Percentiles rank a stretch among this genome's conserved stretches.
Evolutionary conservation across 2,329 filamentous ascomycete genomes (phyloP).

Genomic region (Neophaeococcomyces mojaviensis): DNA sequence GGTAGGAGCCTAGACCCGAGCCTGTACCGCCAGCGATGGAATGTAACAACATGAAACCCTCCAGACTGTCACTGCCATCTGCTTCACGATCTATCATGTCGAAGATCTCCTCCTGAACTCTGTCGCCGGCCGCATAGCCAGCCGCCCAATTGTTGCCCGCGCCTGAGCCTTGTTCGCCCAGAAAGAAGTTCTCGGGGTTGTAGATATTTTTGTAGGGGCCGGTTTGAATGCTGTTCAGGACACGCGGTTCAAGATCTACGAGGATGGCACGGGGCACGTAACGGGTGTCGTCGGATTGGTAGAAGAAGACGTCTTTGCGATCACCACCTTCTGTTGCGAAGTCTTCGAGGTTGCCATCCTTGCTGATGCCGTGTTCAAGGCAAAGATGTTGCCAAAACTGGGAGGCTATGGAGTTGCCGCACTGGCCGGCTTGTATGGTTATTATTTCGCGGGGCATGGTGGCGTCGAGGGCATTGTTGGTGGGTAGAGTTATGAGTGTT

Average conservation of each 20-base stretch:
- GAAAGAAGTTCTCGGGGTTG: slow-evolving; percentile 98
- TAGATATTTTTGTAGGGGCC: slow-evolving; percentile 98
- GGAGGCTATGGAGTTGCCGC: slow-evolving; percentile 50
- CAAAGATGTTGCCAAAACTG: slow-evolving; percentile 99
- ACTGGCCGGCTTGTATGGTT: slow-evolving; percentile 86
- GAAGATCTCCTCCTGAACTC: slow-evolving; percentile 91
- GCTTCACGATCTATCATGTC: slow-evolving; percentile 99
- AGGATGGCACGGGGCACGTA: slow-evolving; percentile 96
- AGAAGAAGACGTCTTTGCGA: slow-evolving; percentile 98
- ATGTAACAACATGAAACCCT: slow-evolving; percentile 98
- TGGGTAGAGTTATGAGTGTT: no score
- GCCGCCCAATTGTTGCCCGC: slow-evolving; percentile 98
- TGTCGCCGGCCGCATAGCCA: slow-evolving; percentile 86
- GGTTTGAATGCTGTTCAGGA: slow-evolving; percentile 84
- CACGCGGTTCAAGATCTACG: slow-evolving; percentile 87
- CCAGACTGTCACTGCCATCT: slow-evolving; percentile 92
- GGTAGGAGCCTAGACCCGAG: slow-evolving; percentile 88
- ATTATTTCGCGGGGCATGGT: slow-evolving; percentile 71
- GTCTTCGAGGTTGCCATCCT: slow-evolving; percentile 93
- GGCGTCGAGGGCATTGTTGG: not conserved
- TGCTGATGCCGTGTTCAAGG: slow-evolving; percentile 94
- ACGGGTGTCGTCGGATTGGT: slow-evolving; percentile 95
- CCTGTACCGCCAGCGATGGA: slow-evolving; percentile 96
- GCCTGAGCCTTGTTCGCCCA: slow-evolving; percentile 86
- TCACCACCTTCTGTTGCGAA: slow-evolving; percentile 97